Percentiles rank a stretch among this genome's conserved stretches.
phyloP scores from a whole-genome alignment of 2,329 filamentous ascomycete species.

The Neophaeococcomyces aloes region DNA sequence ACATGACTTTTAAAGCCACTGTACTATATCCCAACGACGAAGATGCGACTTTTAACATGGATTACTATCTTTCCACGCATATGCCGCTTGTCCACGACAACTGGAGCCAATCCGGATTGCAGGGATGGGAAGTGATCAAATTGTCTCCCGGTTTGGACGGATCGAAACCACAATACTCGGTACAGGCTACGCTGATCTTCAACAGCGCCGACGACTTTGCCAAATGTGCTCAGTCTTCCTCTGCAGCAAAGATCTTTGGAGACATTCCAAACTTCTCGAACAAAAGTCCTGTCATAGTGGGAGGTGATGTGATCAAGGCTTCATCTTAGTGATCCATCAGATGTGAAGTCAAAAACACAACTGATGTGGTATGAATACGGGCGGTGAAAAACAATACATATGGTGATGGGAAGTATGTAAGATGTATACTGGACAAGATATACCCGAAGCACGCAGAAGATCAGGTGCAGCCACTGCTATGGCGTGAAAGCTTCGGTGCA shows the following conservation, averaged over 20 bases:
- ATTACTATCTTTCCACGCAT: slow-evolving; percentile 41
- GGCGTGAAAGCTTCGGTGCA: too few species aligned
- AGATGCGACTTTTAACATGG: slow-evolving; percentile 36
- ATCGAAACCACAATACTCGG: slow-evolving; percentile 10
- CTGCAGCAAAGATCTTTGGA: slow-evolving; percentile 9
- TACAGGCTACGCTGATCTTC: slow-evolving; percentile 12
- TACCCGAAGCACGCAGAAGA: too few species aligned
- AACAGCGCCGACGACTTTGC: slow-evolving; percentile 12
- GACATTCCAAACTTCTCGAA: slow-evolving; percentile 19
- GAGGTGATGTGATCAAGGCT: slow-evolving; percentile 10
- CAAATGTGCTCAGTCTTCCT: slow-evolving; percentile 9
- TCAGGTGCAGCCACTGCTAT: too few species aligned
- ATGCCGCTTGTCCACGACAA: slow-evolving; percentile 35
- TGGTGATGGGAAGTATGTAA: too few species aligned
- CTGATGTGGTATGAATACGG: too few species aligned
- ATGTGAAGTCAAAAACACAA: too few species aligned
- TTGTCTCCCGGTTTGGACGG: slow-evolving; percentile 9
- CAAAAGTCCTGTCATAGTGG: slow-evolving; percentile 11
- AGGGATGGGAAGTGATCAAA: slow-evolving; percentile 24
- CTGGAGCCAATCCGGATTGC: slow-evolving; percentile 34
- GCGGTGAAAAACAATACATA: too few species aligned
- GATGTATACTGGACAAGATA: too few species aligned
- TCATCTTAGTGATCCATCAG: not conserved
- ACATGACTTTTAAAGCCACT: slow-evolving; percentile 1
- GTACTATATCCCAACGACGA: slow-evolving; percentile 34